Percentiles rank a stretch among this genome's conserved stretches.
These are phyloP conservation scores for Salix purpurea DNA, from an alignment of 345 rosid species.

Conservation along the genomic window DNA sequence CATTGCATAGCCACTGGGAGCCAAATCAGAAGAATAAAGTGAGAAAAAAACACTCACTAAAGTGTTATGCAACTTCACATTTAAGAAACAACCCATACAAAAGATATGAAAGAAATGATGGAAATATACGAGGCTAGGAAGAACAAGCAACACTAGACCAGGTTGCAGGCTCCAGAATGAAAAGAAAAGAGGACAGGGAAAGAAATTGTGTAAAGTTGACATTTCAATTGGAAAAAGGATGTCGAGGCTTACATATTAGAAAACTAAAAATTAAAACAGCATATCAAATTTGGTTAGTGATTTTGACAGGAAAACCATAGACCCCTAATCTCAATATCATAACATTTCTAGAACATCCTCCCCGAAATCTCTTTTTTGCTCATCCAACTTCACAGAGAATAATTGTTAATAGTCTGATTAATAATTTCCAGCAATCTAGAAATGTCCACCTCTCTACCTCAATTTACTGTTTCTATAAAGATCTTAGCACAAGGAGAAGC, in stretches of 20 bases:
- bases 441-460: not conserved
- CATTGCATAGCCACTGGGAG: slow-evolving; percentile 92
- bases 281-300: not conserved
- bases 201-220: not conserved
- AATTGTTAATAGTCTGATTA: not conserved
- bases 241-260: not conserved
- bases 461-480: not conserved
- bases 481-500: not conserved
- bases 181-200: not conserved
- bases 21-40: not conserved
- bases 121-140: not conserved
- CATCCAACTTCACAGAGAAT: not conserved
- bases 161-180: not conserved
- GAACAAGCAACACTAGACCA: not conserved
- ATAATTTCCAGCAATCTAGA: not conserved
- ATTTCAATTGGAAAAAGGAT: not conserved
- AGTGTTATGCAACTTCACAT: not conserved
- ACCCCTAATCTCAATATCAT: not conserved
- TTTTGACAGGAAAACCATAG: not conserved
- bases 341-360: not conserved
- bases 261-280: too few species aligned
- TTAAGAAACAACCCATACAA: not conserved
- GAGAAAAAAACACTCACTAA: not conserved
- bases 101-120: not conserved
- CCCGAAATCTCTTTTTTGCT: not conserved